Evolutionary conservation across 441 rosid species (phyloP), one percentile per base, ranked within the genome.

Genomic region (Pelargonium citronellum): DNA sequence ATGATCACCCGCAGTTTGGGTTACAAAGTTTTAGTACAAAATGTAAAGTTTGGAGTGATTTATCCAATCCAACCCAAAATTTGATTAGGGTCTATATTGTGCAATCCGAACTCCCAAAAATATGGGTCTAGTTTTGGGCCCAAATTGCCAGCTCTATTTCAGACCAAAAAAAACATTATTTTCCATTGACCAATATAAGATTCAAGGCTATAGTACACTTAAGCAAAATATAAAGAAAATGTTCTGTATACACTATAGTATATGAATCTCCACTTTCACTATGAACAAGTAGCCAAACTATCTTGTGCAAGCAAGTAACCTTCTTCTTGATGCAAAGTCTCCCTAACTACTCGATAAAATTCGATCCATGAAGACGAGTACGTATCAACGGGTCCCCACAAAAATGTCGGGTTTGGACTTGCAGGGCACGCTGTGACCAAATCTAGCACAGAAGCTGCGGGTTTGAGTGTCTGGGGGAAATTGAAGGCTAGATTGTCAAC

Each of bases 401-500:
- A 77, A 77, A 86, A 93, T 0, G 95, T 88, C 0, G 98, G 97
- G 68, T 91, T 89, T 22, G 96, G 97, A 66, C 85, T 88, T 17
- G 92, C 97, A 0, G 93, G 87, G 74, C 91, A 83, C 7, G 95
- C 92, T 16, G 89, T 72, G 39, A 91, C 97, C 86, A 93, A 83
- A 80, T 91, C 97, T 77, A 91, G 79, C 62, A 93, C 95, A 2
- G 96, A 91, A 41, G 77, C 86, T 15, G 96, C 87, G 0, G 91
- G 94, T 78, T 88, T 88, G 41, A 89, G 91, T 43, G 77, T 69
- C 51, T 71, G 93, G 12, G 97, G 98, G 83, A 93, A 91, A 78
- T 88, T 93, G 83, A 93, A 91, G 43, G 93, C 97, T 76, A 93
- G 78, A 71, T 89, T 93, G 77, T 93, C 98, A 12, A 91, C 96